Evolutionary conservation across 768 basidiomycete genomes (phyloP), one percentile per base, ranked within the genome.

Genomic region (Mycena floridula): DNA sequence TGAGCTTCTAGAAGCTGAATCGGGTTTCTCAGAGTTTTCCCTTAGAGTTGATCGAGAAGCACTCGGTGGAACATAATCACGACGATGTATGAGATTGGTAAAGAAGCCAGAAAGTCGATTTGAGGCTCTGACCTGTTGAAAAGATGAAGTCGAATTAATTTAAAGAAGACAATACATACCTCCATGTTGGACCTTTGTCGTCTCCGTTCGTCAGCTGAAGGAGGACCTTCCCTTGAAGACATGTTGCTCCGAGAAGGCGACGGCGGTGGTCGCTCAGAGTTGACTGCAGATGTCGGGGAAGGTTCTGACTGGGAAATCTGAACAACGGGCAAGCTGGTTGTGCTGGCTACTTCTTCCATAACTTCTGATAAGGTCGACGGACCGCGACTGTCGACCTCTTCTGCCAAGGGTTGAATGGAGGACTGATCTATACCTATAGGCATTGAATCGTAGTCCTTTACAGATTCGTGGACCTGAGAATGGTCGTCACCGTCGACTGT

Each of bases 61-160:
- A 40, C 42, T 30, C 25, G 45, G 41, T 36, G 66, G 55, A 12
- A 61, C 51, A 30, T 62, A 64, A 43, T 89, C 84, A 40, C 84
- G 75, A 45, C 88, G 78, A 56, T 85, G 80, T 5, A 91, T 85
- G 46, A 91, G 72, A 54, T 77, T 79, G 13, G 77, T 82, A 59
- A 90, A 81, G 63, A 91, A 91, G n/a, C 89, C 89, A 21, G 89
- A 91, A 24, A 91, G 69, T 23, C 89, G 75, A 57, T 82, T 88
- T 22, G 82, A 73, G 28, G 82, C 66, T 45, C 87, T 53, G 46
- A 36, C 24, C 55, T 55, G 51, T 49, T 42, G 40, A 38, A 36
- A 43, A 41, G 44, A 43, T 24, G 40, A 23, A 30, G 32, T 38
- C 40, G n/a, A n/a, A n/a, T n/a, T n/a, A n/a, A n/a, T n/a, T n/a